Percentiles rank a stretch among this genome's conserved stretches.
Conservation (phyloP, 192 early-diverging fungal species). For the Coemansia sp. region DNA sequence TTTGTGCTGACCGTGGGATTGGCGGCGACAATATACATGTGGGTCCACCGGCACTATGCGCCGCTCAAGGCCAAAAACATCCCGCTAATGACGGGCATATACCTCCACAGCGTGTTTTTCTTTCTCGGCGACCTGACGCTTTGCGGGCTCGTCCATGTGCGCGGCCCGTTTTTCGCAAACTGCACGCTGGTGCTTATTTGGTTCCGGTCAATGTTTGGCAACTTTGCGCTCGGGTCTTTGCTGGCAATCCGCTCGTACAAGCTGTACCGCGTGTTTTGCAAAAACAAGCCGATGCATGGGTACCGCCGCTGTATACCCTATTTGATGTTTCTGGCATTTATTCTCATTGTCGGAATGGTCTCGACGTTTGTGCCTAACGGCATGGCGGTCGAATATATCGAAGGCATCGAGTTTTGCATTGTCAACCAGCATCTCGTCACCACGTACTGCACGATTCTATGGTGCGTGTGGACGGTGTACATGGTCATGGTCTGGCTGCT, state of each 20-base stretch:
- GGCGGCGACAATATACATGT: slow-evolving; percentile 37
- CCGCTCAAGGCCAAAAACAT: slow-evolving; percentile 56
- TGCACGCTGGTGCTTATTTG: slow-evolving; percentile 49
- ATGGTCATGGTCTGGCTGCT: slow-evolving; percentile 49
- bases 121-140: slow-evolving; percentile 48
- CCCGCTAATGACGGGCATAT: slow-evolving; percentile 46
- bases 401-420: slow-evolving; percentile 40
- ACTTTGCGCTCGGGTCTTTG: slow-evolving; percentile 40
- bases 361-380: slow-evolving; percentile 24
- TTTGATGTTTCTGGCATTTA: slow-evolving; percentile 18
- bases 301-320: slow-evolving; percentile 35
- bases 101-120: slow-evolving; percentile 45
- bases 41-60: slow-evolving; percentile 44
- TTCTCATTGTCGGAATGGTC: slow-evolving; percentile 22
- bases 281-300: slow-evolving; percentile 38
- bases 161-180: slow-evolving; percentile 37
- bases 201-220: slow-evolving; percentile 50
- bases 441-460: slow-evolving; percentile 27
- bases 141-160: slow-evolving; percentile 41
- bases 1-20: slow-evolving; percentile 21
- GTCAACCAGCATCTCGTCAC: slow-evolving; percentile 43
- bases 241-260: slow-evolving; percentile 46
- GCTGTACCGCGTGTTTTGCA: slow-evolving; percentile 46
- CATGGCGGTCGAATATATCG: slow-evolving; percentile 30
- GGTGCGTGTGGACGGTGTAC: slow-evolving; percentile 37